Base-by-base conservation (phyloP, 805 yeast genomes). In the Saturnispora gosingensis region DNA sequence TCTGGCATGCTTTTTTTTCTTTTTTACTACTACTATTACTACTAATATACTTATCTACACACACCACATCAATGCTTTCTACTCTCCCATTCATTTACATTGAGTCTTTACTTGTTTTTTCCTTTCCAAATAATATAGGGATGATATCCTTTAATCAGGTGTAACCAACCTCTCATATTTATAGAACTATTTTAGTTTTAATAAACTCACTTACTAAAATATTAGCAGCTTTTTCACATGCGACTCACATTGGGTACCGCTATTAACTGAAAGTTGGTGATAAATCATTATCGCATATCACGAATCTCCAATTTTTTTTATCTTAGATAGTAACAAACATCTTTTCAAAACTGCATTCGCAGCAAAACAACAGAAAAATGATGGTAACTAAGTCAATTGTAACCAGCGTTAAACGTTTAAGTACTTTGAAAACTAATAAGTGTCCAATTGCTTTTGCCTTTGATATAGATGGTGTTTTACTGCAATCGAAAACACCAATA, bases 391-490 rank as follows among this genome's bases (percentile, higher is more conserved):
- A 13, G 18, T 20, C 36, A 27, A 4, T 44, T 30, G 36, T 9
- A 11, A 15, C 28, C 5, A n/a, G 16, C 20, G 20, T 28, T 44
- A 28, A 38, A 18, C 30, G 15, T 22, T 32, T 16, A 3, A 32
- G 38, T 5, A 38, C 53, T 36, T 35, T 43, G 15, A 22, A 43
- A 15, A 15, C 47, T 46, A 24, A 40, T 8, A 43, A 43, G 7
- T 43, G 40, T 11, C 56, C 58, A 13, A 24, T 65, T 36, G 71
- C 65, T 1, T 69, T 69, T 54, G 71, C 58, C 2, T 69, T 69
- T 52, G 72, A 69, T 59, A 89, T 90, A 52, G 97, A 90, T 67
- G 97, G 97, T 3, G 97, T 90, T 10, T 70, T 90, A 20, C 61
- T 90, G 32, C 78, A 90, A 55, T 95, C 96, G 7, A 68, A 76